A percentile compares a stretch with the other conserved stretches of the same genome.
phyloP scores from a whole-genome alignment of 306 rosid species.

The Sphenostylis stenocarpa region DNA sequence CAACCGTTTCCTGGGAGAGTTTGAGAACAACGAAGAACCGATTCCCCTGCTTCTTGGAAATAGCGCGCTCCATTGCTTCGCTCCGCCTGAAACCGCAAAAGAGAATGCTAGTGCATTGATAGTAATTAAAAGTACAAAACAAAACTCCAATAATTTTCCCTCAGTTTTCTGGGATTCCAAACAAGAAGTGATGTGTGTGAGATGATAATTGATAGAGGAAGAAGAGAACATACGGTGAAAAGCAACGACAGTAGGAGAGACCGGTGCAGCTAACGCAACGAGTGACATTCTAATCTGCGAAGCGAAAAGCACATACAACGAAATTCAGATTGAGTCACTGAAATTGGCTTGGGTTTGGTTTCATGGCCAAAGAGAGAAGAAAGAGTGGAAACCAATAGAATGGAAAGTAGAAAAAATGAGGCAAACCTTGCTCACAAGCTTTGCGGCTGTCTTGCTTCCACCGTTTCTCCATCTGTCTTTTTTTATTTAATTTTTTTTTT shows the following conservation, averaged over 20 bases:
- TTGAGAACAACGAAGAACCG: conserved; percentile 31
- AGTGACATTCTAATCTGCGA: conserved; percentile 34
- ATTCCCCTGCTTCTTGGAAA: conserved; percentile 41
- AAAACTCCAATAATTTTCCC: not conserved
- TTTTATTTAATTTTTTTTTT: too few species aligned
- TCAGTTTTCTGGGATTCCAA: not conserved
- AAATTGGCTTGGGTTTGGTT: conserved; percentile 17
- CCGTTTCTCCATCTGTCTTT: conserved; percentile 21
- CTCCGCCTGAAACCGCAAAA: conserved; percentile 42
- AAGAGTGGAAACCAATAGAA: not conserved
- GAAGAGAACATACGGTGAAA: conserved; percentile 44
- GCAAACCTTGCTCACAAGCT: not conserved
- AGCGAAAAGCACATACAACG: not conserved
- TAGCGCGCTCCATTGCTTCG: conserved; percentile 43
- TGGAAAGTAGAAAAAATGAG: not conserved
- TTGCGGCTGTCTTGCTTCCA: conserved; percentile 37
- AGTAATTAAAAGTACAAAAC: not conserved
- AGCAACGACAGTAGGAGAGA: conserved; percentile 39
- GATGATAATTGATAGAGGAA: not conserved
- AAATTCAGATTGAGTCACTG: conserved; percentile 8
- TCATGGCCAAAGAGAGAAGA: not conserved
- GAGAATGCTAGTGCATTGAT: not conserved
- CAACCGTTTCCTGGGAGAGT: conserved; percentile 39
- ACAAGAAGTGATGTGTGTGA: not conserved
- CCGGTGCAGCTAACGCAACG: conserved; percentile 49